Conservation (phyloP, 164 flowering plant species). For the Magnolia kwangsiensis region DNA sequence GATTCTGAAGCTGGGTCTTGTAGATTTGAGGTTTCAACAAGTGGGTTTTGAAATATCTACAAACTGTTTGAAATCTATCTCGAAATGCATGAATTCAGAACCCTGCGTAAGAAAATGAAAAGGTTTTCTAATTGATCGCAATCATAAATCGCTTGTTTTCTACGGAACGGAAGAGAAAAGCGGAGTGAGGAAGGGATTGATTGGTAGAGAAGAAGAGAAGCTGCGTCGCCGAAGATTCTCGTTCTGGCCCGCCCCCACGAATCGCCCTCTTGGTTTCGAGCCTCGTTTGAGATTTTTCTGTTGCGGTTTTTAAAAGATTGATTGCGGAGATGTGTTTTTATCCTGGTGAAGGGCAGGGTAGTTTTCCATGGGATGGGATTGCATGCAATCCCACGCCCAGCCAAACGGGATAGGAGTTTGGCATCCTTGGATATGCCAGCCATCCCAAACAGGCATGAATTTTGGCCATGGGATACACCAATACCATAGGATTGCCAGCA, state of each 20-base stretch:
- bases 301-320: background rate
- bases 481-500: too few species aligned
- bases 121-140: conserved; percentile 6
- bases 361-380: too few species aligned
- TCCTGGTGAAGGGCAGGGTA: too few species aligned
- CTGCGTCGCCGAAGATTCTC: conserved; percentile 43
- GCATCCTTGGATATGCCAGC: too few species aligned
- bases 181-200: conserved; percentile 7
- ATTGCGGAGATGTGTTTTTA: conserved; percentile 25
- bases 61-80: background rate
- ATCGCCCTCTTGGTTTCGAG: conserved; percentile 73
- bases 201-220: conserved; percentile 20
- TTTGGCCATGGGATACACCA: too few species aligned
- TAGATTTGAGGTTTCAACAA: conserved; percentile 18
- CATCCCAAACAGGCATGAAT: too few species aligned
- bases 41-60: background rate
- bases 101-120: conserved; percentile 9
- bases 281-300: background rate
- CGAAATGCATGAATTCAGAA: conserved; percentile 9
- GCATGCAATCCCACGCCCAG: too few species aligned
- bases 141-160: conserved; percentile 14
- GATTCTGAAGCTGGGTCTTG: background rate
- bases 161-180: conserved; percentile 43
- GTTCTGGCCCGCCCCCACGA: conserved; percentile 76
- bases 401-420: too few species aligned